Evolutionary conservation across 768 basidiomycete species (phyloP).

Genomic region (Boletus vinaceobasis): DNA sequence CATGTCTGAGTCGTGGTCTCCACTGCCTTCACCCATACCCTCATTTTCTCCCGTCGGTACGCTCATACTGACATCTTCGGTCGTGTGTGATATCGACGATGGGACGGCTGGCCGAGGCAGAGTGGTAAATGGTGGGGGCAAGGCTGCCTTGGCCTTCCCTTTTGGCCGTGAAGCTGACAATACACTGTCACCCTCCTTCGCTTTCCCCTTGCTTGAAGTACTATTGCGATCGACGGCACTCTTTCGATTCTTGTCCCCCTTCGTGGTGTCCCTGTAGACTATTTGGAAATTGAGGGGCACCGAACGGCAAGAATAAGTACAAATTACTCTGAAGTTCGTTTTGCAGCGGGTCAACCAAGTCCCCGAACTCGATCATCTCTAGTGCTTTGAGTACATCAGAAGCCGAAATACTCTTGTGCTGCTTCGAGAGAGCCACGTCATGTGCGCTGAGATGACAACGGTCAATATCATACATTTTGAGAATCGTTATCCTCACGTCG

Average conservation of each 20-base stretch:
- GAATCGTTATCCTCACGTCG: slow-evolving; percentile 37
- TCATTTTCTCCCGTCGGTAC: slow-evolving; percentile 26
- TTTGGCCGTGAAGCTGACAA: slow-evolving; percentile 27
- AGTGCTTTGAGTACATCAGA: slow-evolving; percentile 88
- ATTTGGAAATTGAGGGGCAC: background rate
- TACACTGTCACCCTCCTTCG: slow-evolving; percentile 31
- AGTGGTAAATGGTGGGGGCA: slow-evolving; percentile 29
- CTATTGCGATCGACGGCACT: slow-evolving; percentile 23
- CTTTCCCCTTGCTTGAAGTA: slow-evolving; percentile 28
- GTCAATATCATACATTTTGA: slow-evolving; percentile 5
- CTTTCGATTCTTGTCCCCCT: slow-evolving; percentile 53
- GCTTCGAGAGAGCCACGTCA: slow-evolving; percentile 78
- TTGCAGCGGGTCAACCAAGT: slow-evolving; percentile 61
- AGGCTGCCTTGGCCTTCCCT: slow-evolving; percentile 31
- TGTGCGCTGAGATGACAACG: slow-evolving; percentile 57
- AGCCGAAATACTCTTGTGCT: slow-evolving; percentile 86
- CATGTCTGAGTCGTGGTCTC: slow-evolving; percentile 23
- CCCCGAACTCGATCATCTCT: slow-evolving; percentile 72
- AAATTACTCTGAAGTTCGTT: slow-evolving; percentile 58
- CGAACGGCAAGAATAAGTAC: background rate
- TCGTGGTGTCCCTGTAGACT: slow-evolving; percentile 67
- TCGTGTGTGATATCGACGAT: slow-evolving; percentile 25
- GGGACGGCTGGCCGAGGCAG: slow-evolving; percentile 28
- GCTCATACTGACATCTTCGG: slow-evolving; percentile 23
- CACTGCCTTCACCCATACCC: slow-evolving; percentile 33